A percentile compares a stretch with the other conserved stretches of the same genome.
Evolutionary conservation across 225 moss, liverwort and hornwort species (phyloP).

Genomic region (Polytrichum commune): DNA sequence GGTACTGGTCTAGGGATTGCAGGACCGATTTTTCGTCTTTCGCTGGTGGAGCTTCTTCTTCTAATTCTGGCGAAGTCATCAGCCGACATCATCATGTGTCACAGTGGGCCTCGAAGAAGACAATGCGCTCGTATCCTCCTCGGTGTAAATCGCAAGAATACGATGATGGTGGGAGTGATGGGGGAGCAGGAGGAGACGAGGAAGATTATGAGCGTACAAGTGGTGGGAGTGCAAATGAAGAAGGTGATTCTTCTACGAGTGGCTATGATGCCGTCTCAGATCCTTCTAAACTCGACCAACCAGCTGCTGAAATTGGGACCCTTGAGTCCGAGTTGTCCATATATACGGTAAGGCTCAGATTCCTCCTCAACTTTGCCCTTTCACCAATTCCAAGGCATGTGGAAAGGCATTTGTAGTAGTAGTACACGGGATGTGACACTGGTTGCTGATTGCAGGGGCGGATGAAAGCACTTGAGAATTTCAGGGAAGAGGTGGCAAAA

Average conservation of each 20-base stretch:
- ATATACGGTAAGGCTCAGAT: conserved; percentile 42
- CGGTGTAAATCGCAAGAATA: conserved; percentile 40
- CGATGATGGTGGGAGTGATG: conserved; percentile 22
- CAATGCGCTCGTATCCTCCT: conserved; percentile 21
- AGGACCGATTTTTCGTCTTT: conserved; percentile 21
- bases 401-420: conserved; percentile 3
- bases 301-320: conserved; percentile 23
- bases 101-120: conserved; percentile 22
- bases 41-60: conserved; percentile 27
- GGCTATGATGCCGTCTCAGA: conserved; percentile 2
- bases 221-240: conserved; percentile 6
- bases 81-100: conserved; percentile 6
- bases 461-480: conserved; percentile 55
- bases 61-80: conserved; percentile 27
- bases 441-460: conserved; percentile 39
- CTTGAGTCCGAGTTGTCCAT: conserved; percentile 55
- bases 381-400: background rate
- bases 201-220: conserved; percentile 10
- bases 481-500: conserved; percentile 53
- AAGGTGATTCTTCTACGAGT: conserved; percentile 11
- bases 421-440: background rate
- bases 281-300: conserved; percentile 23
- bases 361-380: background rate
- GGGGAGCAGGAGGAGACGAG: conserved; percentile 14
- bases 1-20: conserved; percentile 40